A percentile compares a stretch with the other conserved stretches of the same genome.
These are phyloP conservation scores for Ophiostoma australiae DNA, from an alignment of 2,329 filamentous ascomycete species.

Conservation along the genomic window DNA sequence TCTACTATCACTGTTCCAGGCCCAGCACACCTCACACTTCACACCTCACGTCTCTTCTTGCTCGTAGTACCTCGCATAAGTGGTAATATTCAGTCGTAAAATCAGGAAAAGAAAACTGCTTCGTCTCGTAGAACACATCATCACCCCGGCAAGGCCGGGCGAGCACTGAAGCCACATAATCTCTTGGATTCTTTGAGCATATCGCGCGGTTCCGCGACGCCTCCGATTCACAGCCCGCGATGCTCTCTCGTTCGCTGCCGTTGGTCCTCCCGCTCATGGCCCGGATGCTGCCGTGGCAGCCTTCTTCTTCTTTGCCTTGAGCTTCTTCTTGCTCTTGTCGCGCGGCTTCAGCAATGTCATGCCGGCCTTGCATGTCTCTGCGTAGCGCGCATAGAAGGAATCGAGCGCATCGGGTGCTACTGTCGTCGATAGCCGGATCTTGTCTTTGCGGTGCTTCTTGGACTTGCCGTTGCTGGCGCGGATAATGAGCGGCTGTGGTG, in stretches of 20 bases:
- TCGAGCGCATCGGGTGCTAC: conserved; percentile 73
- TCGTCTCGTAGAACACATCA: background rate
- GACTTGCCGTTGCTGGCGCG: conserved; percentile 77
- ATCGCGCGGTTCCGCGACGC: background rate
- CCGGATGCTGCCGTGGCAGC: conserved; percentile 31
- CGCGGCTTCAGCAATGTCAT: conserved; percentile 90
- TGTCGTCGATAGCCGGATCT: conserved; percentile 75
- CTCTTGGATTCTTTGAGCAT: too few species aligned
- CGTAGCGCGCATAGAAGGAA: conserved; percentile 76
- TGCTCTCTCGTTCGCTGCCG: background rate
- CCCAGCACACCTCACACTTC: too few species aligned
- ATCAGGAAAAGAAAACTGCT: background rate
- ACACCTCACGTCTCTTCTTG: background rate
- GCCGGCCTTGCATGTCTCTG: conserved; percentile 81
- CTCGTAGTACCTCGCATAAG: background rate
- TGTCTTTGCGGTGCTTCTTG: conserved; percentile 51
- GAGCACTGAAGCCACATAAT: background rate
- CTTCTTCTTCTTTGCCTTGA: conserved; percentile 70
- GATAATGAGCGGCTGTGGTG: conserved; percentile 67
- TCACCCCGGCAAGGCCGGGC: background rate
- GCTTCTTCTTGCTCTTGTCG: conserved; percentile 81
- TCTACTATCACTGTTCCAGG: background rate
- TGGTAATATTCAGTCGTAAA: background rate
- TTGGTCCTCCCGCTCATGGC: conserved; percentile 12
- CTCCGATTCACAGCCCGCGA: background rate